Evolutionary conservation across 2,329 filamentous ascomycete species (phyloP).

Genomic region (Aspergillus ruber): DNA sequence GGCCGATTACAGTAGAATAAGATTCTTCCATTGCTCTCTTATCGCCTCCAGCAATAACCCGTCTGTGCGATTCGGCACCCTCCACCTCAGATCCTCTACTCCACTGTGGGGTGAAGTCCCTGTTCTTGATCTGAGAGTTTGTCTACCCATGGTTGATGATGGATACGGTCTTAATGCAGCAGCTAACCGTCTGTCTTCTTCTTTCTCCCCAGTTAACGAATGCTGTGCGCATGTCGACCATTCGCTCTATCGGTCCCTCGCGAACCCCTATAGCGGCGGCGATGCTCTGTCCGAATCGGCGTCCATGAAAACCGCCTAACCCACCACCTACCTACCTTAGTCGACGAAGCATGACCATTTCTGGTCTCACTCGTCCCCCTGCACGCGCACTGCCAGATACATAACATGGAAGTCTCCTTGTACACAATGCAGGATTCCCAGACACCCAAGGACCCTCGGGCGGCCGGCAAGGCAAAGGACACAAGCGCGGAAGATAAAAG

Average conservation of each 20-base stretch:
- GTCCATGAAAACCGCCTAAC: not conserved
- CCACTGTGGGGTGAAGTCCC: not conserved
- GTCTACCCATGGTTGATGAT: not conserved
- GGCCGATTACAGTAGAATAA: no score
- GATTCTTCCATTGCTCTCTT: not conserved
- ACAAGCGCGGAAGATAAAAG: slow-evolving; percentile 22
- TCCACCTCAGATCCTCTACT: not conserved
- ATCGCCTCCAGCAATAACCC: not conserved
- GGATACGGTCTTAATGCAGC: not conserved
- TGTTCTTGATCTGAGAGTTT: not conserved
- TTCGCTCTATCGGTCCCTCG: not conserved
- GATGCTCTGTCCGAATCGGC: not conserved
- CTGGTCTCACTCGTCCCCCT: slow-evolving; percentile 8
- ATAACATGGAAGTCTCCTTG: slow-evolving; percentile 19
- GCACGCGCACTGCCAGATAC: slow-evolving; percentile 19
- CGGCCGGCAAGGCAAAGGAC: slow-evolving; percentile 19
- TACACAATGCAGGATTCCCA: slow-evolving; percentile 10
- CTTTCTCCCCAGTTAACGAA: not conserved
- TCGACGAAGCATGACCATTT: slow-evolving; percentile 16
- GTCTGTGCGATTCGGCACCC: not conserved
- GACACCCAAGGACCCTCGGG: slow-evolving; percentile 9
- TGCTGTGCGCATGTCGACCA: not conserved
- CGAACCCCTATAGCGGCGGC: slow-evolving; percentile 3
- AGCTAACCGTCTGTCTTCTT: not conserved
- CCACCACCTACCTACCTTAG: not conserved